These are phyloP conservation scores for Oxytropis ochrocephala DNA, from an alignment of 306 rosid genomes.

Conservation along the genomic window DNA sequence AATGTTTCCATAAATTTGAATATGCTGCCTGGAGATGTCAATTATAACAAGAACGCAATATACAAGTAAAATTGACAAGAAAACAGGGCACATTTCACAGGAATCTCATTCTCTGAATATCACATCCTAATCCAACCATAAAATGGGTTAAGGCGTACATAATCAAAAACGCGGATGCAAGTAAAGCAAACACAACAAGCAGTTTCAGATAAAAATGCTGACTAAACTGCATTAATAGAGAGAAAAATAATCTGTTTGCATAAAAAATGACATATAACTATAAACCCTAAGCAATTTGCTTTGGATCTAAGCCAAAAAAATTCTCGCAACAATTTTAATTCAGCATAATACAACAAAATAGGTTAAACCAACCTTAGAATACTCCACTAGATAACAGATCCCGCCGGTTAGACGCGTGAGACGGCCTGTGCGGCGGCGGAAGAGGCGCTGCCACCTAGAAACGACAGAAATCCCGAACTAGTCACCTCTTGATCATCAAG, in stretches of 20 bases:
- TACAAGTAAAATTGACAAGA: background rate
- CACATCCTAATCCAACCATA: background rate
- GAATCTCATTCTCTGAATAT: background rate
- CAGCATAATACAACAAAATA: slow-evolving; percentile 19
- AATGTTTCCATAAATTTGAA: background rate
- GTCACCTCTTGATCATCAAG: slow-evolving; percentile 82
- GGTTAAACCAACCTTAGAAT: slow-evolving; percentile 37
- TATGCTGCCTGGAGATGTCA: background rate
- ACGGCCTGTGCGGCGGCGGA: slow-evolving; percentile 58
- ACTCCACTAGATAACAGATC: slow-evolving; percentile 21
- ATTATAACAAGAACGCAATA: background rate
- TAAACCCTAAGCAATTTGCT: slow-evolving; percentile 33
- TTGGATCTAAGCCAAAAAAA: slow-evolving; percentile 27
- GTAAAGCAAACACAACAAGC: background rate
- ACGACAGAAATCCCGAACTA: slow-evolving; percentile 70
- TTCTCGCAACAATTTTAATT: slow-evolving; percentile 13
- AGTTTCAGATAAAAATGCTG: slow-evolving; percentile 1
- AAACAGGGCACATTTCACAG: background rate
- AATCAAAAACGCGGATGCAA: background rate
- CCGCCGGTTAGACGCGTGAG: slow-evolving; percentile 40
- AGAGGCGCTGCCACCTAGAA: slow-evolving; percentile 79
- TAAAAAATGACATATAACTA: slow-evolving; percentile 10
- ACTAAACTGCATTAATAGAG: slow-evolving; percentile 26
- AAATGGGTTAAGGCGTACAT: background rate
- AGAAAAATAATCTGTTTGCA: background rate